Base-by-base conservation (phyloP, 352 stramenopile species). In the Phytophthora agathidicida region DNA sequence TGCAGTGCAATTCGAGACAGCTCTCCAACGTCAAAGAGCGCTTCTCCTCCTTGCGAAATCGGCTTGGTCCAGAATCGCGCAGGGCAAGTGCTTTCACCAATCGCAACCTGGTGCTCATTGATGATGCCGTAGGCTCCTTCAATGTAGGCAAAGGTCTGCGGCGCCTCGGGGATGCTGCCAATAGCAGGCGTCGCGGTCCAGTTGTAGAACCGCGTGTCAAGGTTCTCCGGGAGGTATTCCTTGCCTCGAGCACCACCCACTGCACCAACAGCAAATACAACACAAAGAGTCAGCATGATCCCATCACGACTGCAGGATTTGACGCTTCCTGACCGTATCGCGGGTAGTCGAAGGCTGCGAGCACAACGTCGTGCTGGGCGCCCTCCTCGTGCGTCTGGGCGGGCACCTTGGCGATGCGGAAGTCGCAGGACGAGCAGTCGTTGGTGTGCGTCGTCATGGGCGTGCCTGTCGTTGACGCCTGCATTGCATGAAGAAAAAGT, bases 1-100 rank as follows among this genome's bases (percentile, higher is more conserved):
- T 97, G 87, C 60, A 98, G 70, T n/a, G 88, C 91, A 30, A 98
- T 89, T 6, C 86, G 78, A 20, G 89, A 93, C 16, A 98, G 80
- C 64, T 91, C 91, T 0, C 65, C 63, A 30, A 97, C 83, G 36
- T 96, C 87, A 58, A 98, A 91, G 24, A 97, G 70, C n/a, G 92
- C 89, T 10, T 94, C 74, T 27, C 91, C 91, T 36, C 86, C 85
- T 32, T 88, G 69, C 2, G 65, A 73, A n/a, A 69, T 8, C 0
- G 83, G 81, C 41, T 87, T 89, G 56, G 67, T 88, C 20, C 65
- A 43, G 49, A 93, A 90, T 20, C 68, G 70, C 24, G 78, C 83
- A 17, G 82, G 75, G 23, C 86, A 95, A 14, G 83, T 95, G 49
- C 82, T 93, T 62, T 95, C 83, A 8, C 83, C 83, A 48, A 95